Evolutionary conservation across 2,329 filamentous ascomycete species (phyloP), one percentile per base, ranked within the genome.

Genomic region (Calonectria fujianensis): DNA sequence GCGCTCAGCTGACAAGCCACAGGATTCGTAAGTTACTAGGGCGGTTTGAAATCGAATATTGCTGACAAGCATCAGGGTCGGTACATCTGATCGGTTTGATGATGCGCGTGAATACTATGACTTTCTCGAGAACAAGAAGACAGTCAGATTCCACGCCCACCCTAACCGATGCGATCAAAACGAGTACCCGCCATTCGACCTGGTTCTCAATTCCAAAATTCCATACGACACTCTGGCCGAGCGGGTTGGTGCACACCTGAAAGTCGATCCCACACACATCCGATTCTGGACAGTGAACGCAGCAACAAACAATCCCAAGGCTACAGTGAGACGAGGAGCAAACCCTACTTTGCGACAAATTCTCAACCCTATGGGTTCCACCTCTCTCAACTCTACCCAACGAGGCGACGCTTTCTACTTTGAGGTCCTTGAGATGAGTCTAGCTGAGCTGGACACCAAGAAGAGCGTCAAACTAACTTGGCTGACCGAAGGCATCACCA

Each of bases 21-120:
- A 82, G 72, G 84, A 86, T 72, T 65, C 76, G 83, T 85, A 72
- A 61, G 84, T 82, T 6, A 20, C n/a, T 31, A 39, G 2, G 2
- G 24, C 31, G 16, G 20, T 51, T 50, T 11, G 20, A 24, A 27
- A 29, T 14, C 3, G 10, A 37, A 35, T 20, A 29, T 61, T 13
- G 69, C 77, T 82, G 63, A 81, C 51, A 31, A n/a, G 1, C 8
- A 27, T 29, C 52, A 80, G 79, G 50, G 67, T 66, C 75, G 83
- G 75, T 48, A 70, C 75, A 20, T 85, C 85, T 73, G 91, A 93
- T 76, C 88, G 86, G 24, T 90, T 90, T 72, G 89, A 93, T 18
- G 95, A 98, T 81, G 95, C 95, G 2, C 92, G 93, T 74, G 91
- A 95, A 65, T 98, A 96, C 85, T 99, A 99, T 84, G 97, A 99